Evolutionary conservation across 805 yeast genomes (phyloP).

Genomic region (Diddensiella santjacobensis): DNA sequence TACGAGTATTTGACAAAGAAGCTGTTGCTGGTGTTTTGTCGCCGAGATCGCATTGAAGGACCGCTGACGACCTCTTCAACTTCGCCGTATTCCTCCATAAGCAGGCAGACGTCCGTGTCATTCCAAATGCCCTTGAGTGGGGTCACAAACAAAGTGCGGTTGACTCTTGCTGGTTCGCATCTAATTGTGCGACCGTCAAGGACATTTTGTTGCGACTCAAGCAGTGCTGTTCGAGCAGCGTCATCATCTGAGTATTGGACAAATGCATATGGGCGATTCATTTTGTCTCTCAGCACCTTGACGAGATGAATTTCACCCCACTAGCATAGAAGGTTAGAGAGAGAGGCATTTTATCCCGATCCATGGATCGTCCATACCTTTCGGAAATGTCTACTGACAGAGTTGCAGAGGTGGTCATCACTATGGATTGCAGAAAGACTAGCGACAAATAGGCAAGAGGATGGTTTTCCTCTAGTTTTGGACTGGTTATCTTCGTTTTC

Average conservation of each 20-base stretch:
- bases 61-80: constrained; percentile 57
- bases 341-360: background rate
- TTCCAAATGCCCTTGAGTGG: constrained; percentile 11
- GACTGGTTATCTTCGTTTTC: too few species aligned
- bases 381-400: constrained; percentile 65
- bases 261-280: constrained; percentile 86
- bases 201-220: constrained; percentile 61
- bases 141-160: constrained; percentile 71
- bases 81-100: constrained; percentile 61
- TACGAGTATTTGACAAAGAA: constrained; percentile 80
- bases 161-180: constrained; percentile 89
- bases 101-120: constrained; percentile 34
- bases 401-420: constrained; percentile 67
- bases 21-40: constrained; percentile 54
- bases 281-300: constrained; percentile 77
- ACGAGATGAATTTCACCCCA: constrained; percentile 73
- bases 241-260: constrained; percentile 74
- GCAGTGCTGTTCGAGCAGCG: constrained; percentile 67
- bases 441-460: constrained; percentile 17
- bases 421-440: constrained; percentile 57
- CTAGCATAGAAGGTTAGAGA: constrained; percentile 15
- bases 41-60: constrained; percentile 1
- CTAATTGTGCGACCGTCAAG: constrained; percentile 74
- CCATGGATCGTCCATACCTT: constrained; percentile 33
- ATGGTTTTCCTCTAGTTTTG: constrained; percentile 10